Evolutionary conservation across 2,329 filamentous ascomycete species (phyloP).

Genomic region (Aspergillus brunneoviolaceus): DNA sequence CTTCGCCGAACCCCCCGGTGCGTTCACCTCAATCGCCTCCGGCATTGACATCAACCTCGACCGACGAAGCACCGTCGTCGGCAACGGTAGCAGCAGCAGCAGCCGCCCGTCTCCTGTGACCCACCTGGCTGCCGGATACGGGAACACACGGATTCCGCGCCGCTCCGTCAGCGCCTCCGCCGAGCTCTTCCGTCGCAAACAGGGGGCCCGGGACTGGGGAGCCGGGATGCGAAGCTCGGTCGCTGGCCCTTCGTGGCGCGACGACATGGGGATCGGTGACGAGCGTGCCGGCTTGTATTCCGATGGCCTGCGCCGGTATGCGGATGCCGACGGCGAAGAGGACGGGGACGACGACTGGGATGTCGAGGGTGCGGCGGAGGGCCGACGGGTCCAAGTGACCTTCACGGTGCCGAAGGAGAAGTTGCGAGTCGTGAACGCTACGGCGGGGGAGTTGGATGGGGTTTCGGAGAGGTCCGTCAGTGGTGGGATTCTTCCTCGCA

Average conservation of each 20-base stretch:
- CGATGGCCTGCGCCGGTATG: background rate
- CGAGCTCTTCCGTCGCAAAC: slow-evolving; percentile 49
- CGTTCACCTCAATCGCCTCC: slow-evolving; percentile 22
- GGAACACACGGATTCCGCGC: slow-evolving; percentile 31
- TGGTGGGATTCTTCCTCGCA: slow-evolving; percentile 6
- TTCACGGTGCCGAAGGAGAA: slow-evolving; percentile 89
- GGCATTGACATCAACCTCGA: slow-evolving; percentile 23
- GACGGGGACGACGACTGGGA: slow-evolving; percentile 64
- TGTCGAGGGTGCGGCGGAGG: slow-evolving; percentile 70
- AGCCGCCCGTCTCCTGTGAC: background rate
- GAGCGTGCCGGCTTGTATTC: background rate
- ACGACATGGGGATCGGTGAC: slow-evolving; percentile 20
- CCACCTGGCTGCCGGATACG: slow-evolving; percentile 6
- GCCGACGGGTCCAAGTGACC: slow-evolving; percentile 75
- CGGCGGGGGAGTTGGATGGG: slow-evolving; percentile 35
- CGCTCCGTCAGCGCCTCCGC: slow-evolving; percentile 51
- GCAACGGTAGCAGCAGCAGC: slow-evolving; percentile 7
- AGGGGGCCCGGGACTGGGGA: slow-evolving; percentile 55
- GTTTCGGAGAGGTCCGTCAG: slow-evolving; percentile 30
- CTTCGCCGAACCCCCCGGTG: slow-evolving; percentile 16
- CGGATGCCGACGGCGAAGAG: background rate
- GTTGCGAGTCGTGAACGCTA: slow-evolving; percentile 85
- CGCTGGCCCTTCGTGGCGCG: slow-evolving; percentile 18
- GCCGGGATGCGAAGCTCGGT: slow-evolving; percentile 33
- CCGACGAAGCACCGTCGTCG: slow-evolving; percentile 24